These are phyloP conservation scores for Verruconis gallopava DNA, from an alignment of 2,329 filamentous ascomycete species.

Conservation along the genomic window DNA sequence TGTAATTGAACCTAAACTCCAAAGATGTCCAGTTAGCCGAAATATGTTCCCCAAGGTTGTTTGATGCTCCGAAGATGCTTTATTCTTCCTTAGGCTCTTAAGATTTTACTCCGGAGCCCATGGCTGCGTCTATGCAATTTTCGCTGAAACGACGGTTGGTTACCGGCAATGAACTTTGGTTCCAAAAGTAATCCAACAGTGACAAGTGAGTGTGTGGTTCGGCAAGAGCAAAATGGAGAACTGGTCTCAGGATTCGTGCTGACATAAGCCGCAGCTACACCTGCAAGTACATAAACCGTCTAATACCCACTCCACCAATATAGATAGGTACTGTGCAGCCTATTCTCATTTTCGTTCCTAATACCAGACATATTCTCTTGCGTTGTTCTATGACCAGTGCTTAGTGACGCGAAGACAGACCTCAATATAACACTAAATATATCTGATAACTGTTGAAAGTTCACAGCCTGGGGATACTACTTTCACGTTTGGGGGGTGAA, in stretches of 20 bases:
- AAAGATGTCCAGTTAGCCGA: too few relatives aligned
- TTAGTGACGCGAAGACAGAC: constrained; percentile 7
- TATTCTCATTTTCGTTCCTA: constrained; percentile 1
- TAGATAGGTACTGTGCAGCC: constrained; percentile 6
- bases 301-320: constrained; percentile 5
- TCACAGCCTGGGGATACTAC: too few relatives aligned
- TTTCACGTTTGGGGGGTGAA: too few relatives aligned
- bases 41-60: too few relatives aligned
- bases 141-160: not conserved
- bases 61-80: too few relatives aligned
- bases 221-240: too few relatives aligned
- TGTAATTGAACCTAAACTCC: too few relatives aligned
- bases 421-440: constrained; percentile 10
- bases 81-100: too few relatives aligned
- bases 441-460: too few relatives aligned
- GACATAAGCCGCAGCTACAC: constrained; percentile 9
- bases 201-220: too few relatives aligned
- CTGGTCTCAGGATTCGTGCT: constrained; percentile 9
- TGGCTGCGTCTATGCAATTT: not conserved
- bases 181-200: too few relatives aligned
- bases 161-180: too few relatives aligned
- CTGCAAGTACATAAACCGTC: constrained; percentile 7
- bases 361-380: not conserved
- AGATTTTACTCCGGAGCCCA: not conserved
- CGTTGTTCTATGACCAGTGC: constrained; percentile 6